Evolutionary conservation across 1,139 yeast species (phyloP).

Genomic region (Diutina pseudorugosa): DNA sequence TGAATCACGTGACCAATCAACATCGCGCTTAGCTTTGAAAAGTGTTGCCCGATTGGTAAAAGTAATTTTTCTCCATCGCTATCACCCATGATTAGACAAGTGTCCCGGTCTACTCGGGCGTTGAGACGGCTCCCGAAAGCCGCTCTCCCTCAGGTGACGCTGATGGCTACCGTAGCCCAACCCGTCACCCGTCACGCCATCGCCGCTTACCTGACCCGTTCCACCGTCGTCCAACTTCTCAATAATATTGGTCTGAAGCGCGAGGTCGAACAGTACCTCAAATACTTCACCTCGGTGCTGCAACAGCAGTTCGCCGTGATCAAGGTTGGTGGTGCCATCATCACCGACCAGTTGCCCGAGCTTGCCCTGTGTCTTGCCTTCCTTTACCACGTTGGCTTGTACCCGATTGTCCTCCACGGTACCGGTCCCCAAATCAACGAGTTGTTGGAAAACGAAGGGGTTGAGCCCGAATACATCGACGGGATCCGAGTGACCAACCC

Average conservation of each 20-base stretch:
- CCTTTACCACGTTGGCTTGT: constrained; percentile 91
- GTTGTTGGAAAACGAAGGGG: constrained; percentile 83
- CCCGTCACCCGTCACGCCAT: constrained; percentile 4
- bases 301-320: constrained; percentile 97
- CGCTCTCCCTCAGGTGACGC: constrained; percentile 1
- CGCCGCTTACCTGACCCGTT: constrained; percentile 50
- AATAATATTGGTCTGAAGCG: constrained; percentile 95
- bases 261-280: constrained; percentile 94
- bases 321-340: constrained; percentile 98
- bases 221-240: constrained; percentile 87
- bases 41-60: neutral
- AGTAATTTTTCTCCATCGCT: constrained; percentile 1
- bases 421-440: constrained; percentile 98
- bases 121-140: neutral
- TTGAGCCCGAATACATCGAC: constrained; percentile 90
- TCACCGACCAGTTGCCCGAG: constrained; percentile 86
- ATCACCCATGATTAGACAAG: neutral
- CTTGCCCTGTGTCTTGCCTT: constrained; percentile 93
- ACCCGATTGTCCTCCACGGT: constrained; percentile 94
- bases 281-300: constrained; percentile 89
- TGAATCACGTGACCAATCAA: neutral
- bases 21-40: neutral
- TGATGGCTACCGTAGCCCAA: constrained; percentile 4
- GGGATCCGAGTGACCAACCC: constrained; percentile 96
- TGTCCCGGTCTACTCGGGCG: neutral